These are phyloP conservation scores for Senna siamea DNA, from an alignment of 306 rosid species.

Conservation along the genomic window DNA sequence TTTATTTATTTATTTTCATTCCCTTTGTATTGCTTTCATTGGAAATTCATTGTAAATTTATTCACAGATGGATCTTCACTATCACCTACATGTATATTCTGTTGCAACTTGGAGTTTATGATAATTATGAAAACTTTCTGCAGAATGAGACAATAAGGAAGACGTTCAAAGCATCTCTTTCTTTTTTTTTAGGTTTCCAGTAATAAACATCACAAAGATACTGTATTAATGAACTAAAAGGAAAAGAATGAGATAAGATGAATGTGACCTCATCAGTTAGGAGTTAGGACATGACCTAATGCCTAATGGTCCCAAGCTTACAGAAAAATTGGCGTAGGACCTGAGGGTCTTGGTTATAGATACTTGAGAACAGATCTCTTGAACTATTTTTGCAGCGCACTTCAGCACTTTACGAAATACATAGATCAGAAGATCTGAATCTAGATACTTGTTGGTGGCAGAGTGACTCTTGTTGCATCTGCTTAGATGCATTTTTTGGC, in stretches of 20 bases:
- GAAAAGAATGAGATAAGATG: not conserved
- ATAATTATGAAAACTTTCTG: not conserved
- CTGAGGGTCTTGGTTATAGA: not conserved
- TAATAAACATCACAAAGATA: not conserved
- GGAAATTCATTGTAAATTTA: not conserved
- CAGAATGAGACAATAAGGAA: constrained; percentile 2
- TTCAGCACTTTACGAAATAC: no score
- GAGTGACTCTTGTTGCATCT: not conserved
- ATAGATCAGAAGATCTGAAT: no score
- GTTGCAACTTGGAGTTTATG: constrained; percentile 7
- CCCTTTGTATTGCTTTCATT: not conserved
- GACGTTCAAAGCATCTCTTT: constrained; percentile 10
- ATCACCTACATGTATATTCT: not conserved
- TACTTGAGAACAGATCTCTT: no score
- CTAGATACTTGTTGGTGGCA: not conserved
- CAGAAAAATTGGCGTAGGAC: not conserved
- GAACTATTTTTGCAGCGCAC: no score
- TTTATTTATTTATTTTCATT: not conserved
- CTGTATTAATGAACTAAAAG: not conserved
- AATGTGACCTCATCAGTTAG: not conserved
- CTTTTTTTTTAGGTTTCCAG: not conserved
- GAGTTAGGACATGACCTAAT: not conserved
- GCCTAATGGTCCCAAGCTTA: not conserved
- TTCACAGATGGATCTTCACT: not conserved
- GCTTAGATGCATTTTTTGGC: not conserved